Base-by-base conservation (phyloP, 768 basidiomycete genomes). In the Termitomyces sp. region DNA sequence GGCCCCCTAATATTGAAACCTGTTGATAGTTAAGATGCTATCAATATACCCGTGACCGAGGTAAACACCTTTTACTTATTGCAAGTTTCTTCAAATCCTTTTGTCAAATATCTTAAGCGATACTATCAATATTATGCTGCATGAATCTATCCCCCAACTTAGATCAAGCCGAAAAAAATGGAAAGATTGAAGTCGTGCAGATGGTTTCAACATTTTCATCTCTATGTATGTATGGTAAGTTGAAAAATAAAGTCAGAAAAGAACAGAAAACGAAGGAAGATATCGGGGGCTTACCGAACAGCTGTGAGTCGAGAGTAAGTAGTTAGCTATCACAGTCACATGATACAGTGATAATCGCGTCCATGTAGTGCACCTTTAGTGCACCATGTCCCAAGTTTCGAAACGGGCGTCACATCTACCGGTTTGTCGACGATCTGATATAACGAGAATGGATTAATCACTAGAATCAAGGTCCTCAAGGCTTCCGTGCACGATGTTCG, bases 401-500 rank as follows among this genome's bases (percentile, higher is more conserved):
- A 27, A 14, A 14, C 18, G 41, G 6, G 36, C 12, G 13, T 27
- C 37, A 20, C 37, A 26, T 26, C 26, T 6, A 18, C 51, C 37
- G 3, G 37, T 52, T 52, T n/a, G 51, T 52, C 37, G n/a, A 41
- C n/a, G 12, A 14, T 52, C n/a, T 29, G 1, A 6, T 41, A 20
- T 20, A 29, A 4, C 10, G 16, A 20, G 36, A 22, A 24, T 44
- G 24, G 32, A 18, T 42, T 41, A 7, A n/a, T 24, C 32, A 34
- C 9, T 14, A 43, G 7, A 1, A 10, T 24, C 9, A 34, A 61
- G 79, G 80, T 91, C n/a, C 73, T 92, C 43, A 80, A 78, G 53
- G 85, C 87, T 5, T 88, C 87, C 42, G 79, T 88, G 0, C 82
- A 87, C 62, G 94, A 96, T 72, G 85, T 97, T 48, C 82, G 92